Evolutionary conservation across 1,284 basidiomycete genomes (phyloP), one percentile per base, ranked within the genome.

Genomic region (Ganoderma sinense): DNA sequence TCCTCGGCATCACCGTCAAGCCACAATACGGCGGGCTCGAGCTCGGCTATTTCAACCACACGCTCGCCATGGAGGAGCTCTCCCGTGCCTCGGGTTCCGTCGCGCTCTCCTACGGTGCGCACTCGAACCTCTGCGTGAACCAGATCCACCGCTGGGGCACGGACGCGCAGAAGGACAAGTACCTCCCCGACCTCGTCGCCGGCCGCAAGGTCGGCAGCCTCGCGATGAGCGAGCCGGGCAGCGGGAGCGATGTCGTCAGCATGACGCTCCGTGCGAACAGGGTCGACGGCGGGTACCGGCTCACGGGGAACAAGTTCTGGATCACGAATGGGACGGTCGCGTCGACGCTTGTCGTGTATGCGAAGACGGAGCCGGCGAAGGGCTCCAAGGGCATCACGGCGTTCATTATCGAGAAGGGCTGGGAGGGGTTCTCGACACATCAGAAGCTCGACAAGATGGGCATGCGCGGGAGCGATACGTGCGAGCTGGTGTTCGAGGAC

Each of bases 291-390:
- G 90, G 92, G 55, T 98, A 90, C 84, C 84, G 87, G 69, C 80
- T 98, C 74, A 97, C 95, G 76, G 97, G 97, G 1, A 95, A 91
- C 76, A 98, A 98, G 81, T 96, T 96, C 83, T 98, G 96, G 95
- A 98, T 98, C 79, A 98, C 97, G 39, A 99, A 99, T 79, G 96
- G 96, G 4, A 95, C 97, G 1, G 85, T 91, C 33, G 94, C 97
- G 1, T 94, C 92, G 14, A 98, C 96, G 0, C 87, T 98, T 36
- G 91, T 98, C 26, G 95, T 98, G 6, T 98, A 98, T 80, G 97
- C 97, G 20, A 97, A 97, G 82, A 96, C 95, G 6, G 87, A 88
- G 14, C 94, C 94, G 0, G 88, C 90, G 65, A 89, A 87, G 76
- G 91, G 89, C 13, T 93, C 93, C 31, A 97, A 95, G 80, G 96